Percentiles rank a stretch among this genome's conserved stretches.
Conservation (phyloP, 768 basidiomycete species). For the Pisolithus marmoratus region DNA sequence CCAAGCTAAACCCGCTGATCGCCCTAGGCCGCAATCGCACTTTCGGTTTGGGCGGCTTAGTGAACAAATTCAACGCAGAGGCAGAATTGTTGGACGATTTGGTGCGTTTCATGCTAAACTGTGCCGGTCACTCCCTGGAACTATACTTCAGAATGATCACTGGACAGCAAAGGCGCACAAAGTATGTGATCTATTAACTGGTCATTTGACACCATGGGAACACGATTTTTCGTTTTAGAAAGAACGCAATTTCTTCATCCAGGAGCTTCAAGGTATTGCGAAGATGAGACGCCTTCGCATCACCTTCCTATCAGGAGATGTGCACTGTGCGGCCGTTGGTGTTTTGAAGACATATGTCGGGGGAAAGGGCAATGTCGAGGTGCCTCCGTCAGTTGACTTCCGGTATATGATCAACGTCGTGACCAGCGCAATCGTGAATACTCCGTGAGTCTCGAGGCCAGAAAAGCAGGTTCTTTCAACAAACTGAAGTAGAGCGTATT, state of each 20-base stretch:
- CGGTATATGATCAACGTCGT: constrained; percentile 91
- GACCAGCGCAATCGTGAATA: constrained; percentile 94
- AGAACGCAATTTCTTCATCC: constrained; percentile 88
- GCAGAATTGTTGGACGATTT: constrained; percentile 93
- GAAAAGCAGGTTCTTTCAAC: background rate
- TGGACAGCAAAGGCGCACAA: constrained; percentile 85
- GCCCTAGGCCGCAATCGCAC: constrained; percentile 64
- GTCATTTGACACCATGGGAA: background rate
- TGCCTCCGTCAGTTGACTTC: constrained; percentile 56
- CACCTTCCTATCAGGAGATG: constrained; percentile 88
- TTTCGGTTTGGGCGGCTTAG: constrained; percentile 68
- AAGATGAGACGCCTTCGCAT: constrained; percentile 59
- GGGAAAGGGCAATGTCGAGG: constrained; percentile 40
- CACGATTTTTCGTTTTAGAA: constrained; percentile 40
- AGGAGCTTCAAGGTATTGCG: constrained; percentile 72
- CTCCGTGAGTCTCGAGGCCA: constrained; percentile 56
- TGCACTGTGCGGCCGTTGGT: constrained; percentile 86
- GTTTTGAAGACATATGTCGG: constrained; percentile 60
- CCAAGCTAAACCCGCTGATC: constrained; percentile 80
- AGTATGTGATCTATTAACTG: constrained; percentile 31
- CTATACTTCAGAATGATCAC: constrained; percentile 78
- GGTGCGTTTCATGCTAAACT: constrained; percentile 32
- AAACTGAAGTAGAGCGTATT: background rate
- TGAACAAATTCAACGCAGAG: constrained; percentile 88
- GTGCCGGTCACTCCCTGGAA: constrained; percentile 29